Percentiles rank a stretch among this genome's conserved stretches.
Conservation (phyloP, 2,329 filamentous ascomycete species). For the Elsinoe arachidis region DNA sequence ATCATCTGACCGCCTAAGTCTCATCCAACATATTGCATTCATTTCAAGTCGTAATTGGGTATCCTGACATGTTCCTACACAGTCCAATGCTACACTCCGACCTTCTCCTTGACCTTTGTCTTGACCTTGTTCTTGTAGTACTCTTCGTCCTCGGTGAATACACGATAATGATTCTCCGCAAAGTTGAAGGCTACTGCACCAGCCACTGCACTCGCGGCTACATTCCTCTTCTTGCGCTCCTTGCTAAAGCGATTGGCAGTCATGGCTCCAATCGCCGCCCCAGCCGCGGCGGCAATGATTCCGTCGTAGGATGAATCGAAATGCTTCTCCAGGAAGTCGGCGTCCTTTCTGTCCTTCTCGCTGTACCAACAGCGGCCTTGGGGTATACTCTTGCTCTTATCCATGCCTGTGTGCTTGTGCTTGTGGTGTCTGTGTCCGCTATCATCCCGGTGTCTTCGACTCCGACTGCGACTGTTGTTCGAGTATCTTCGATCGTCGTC, state of each 20-base stretch:
- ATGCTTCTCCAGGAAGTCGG: conserved; percentile 18
- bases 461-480: neutral
- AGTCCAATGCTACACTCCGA: neutral
- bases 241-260: conserved; percentile 17
- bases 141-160: conserved; percentile 19
- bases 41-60: neutral
- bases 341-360: conserved; percentile 17
- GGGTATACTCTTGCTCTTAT: conserved; percentile 13
- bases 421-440: neutral
- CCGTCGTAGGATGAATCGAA: conserved; percentile 22
- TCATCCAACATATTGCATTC: neutral
- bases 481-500: neutral
- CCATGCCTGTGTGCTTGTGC: neutral
- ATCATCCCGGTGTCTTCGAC: neutral
- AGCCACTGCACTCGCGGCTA: conserved; percentile 16
- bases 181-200: conserved; percentile 19
- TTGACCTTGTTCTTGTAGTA: conserved; percentile 15
- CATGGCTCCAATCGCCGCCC: conserved; percentile 20
- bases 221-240: conserved; percentile 15
- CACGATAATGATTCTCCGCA: conserved; percentile 19
- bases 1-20: neutral
- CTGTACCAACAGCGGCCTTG: conserved; percentile 17
- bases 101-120: conserved; percentile 13
- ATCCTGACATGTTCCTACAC: neutral
- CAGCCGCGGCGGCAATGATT: conserved; percentile 19